A percentile compares a stretch with the other conserved stretches of the same genome.
These are phyloP conservation scores for Rhodosorus marinus DNA, from an alignment of 23 red algal genomes.

Conservation along the genomic window DNA sequence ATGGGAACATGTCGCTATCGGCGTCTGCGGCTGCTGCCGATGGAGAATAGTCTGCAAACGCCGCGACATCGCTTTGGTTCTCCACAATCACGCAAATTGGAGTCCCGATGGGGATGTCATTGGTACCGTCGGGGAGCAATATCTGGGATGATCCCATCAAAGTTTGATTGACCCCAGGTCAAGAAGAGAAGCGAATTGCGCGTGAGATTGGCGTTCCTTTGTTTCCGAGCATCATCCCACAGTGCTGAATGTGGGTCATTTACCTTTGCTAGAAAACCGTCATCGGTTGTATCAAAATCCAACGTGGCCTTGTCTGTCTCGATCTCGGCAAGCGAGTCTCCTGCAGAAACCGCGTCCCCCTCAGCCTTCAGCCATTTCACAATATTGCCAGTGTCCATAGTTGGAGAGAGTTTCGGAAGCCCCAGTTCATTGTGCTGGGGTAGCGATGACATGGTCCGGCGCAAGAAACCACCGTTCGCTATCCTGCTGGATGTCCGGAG, in stretches of 20 bases:
- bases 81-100: conserved; percentile 67
- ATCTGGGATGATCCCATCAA: too few species aligned
- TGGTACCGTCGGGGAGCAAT: conserved; percentile 47
- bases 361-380: conserved; percentile 70
- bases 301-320: conserved; percentile 93
- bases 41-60: conserved; percentile 64
- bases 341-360: conserved; percentile 56
- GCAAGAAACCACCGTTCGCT: too few species aligned
- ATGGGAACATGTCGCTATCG: too few species aligned
- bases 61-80: conserved; percentile 45
- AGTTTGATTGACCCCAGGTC: too few species aligned
- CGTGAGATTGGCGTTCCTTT: too few species aligned
- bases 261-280: too few species aligned
- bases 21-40: conserved; percentile 2
- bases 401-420: conserved; percentile 82
- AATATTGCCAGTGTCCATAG: conserved; percentile 75
- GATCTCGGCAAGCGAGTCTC: conserved; percentile 82
- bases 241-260: too few species aligned
- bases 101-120: conserved; percentile 60
- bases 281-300: too few species aligned
- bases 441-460: too few species aligned
- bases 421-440: conserved; percentile 44
- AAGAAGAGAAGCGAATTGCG: too few species aligned
- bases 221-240: too few species aligned
- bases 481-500: too few species aligned